These are phyloP conservation scores for Phanerochaete sordida DNA, from an alignment of 768 basidiomycete species.

Conservation along the genomic window DNA sequence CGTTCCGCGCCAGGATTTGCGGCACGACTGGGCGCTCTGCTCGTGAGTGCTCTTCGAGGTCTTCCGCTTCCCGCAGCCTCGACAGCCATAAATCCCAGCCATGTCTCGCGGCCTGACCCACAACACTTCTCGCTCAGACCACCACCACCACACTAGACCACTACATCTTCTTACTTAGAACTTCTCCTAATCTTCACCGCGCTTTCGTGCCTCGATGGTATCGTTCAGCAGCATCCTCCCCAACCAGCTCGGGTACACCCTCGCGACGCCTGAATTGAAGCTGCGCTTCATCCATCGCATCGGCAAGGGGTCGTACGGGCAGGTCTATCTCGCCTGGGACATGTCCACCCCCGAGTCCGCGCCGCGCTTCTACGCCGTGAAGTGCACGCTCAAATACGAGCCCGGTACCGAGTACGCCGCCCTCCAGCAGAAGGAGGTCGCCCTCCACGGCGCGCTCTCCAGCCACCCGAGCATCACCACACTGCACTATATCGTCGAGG, in stretches of 20 bases:
- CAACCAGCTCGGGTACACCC: slow-evolving; percentile 18
- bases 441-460: slow-evolving; percentile 18
- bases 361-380: slow-evolving; percentile 22
- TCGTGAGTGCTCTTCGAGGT: too few species aligned
- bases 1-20: not conserved
- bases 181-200: not conserved
- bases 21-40: not conserved
- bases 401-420: slow-evolving; percentile 14
- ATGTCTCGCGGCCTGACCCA: not conserved
- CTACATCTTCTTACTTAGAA: not conserved
- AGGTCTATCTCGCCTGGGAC: slow-evolving; percentile 26
- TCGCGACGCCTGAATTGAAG: slow-evolving; percentile 11
- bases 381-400: slow-evolving; percentile 22
- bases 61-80: not conserved
- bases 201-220: slow-evolving; percentile 13
- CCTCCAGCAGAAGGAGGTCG: slow-evolving; percentile 23
- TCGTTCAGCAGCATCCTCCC: slow-evolving; percentile 25
- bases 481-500: slow-evolving; percentile 23
- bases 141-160: not conserved
- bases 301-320: slow-evolving; percentile 26
- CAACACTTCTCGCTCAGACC: not conserved
- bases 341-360: slow-evolving; percentile 9
- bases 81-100: not conserved
- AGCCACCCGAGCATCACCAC: slow-evolving; percentile 20
- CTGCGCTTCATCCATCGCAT: slow-evolving; percentile 17